Evolutionary conservation across 139 green algal genomes (phyloP), one percentile per base, ranked within the genome.

Genomic region (Diplosphaera chodatii): DNA sequence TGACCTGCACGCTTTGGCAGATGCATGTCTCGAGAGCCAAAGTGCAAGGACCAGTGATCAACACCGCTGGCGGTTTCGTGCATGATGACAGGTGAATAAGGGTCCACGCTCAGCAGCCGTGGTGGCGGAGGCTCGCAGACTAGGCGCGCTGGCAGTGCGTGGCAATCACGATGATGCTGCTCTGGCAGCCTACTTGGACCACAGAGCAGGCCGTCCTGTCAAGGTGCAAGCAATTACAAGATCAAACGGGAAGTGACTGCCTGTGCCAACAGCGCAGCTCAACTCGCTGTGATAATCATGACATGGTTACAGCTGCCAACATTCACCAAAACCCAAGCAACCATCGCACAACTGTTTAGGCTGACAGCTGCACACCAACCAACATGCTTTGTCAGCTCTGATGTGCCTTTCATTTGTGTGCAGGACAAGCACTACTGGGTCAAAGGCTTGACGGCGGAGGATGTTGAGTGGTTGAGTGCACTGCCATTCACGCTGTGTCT

Each of bases 91-190:
- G 37, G 37, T 77, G 16, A 80, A 80, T 69, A 86, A 86, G 62
- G 81, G 75, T 22, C 72, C 72, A 6, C 37, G 76, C 31, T 81
- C 75, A 1, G 32, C 40, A 4, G 22, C 76, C 62, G 78, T 83
- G 59, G 64, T 85, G 37, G 21, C 37, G 22, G 10, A 76, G 40
- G 65, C 64, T 0, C 22, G 25, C 22, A 25, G 74, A 2, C 20
- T 65, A 5, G 77, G 74, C 1, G 68, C 66, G 18, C 48, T 63
- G 6, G 30, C 69, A 2, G 81, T 86, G 40, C 70, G 81, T 1
- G 81, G 81, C 10, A 87, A 87, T 63, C 79, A 87, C 37, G 81
- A 87, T 56, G 81, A 84, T 30, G 37, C 40, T 28, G 77, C 78
- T 5, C 64, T 75, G 32, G 78, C 62, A 0, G 70, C 66, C 4